Evolutionary conservation across 306 rosid species (phyloP), one percentile per base, ranked within the genome.

Genomic region (Prunus padus): DNA sequence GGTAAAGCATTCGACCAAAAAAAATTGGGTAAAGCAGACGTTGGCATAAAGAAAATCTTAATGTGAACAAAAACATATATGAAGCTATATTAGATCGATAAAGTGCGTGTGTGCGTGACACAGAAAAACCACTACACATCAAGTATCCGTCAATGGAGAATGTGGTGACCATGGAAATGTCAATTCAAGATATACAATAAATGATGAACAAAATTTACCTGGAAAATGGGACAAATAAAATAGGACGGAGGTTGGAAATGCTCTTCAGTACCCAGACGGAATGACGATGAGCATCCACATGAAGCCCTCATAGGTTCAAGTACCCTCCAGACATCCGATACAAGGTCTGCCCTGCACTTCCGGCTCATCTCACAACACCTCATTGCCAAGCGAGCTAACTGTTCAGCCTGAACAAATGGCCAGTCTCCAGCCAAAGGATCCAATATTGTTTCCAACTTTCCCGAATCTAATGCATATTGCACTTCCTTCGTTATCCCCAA

Each of bases 351-450:
- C 61, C 99, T 81, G 72, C 13, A 82, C 78, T 74, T 85, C n/a
- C 88, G 80, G 55, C 79, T 79, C 80, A 85, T 73, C 75, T 88
- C 97, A 37, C 96, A 88, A 54, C 99, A 95, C 79, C 93, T 84
- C 67, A 95, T 72, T 52, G 97, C 99, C 86, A 95, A 72, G 68
- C 64, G 76, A 89, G 83, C 77, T 77, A 92, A 80, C 77, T 86
- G 84, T 66, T 86, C 91, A 12, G 93, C 98, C 77, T 78, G 83
- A 66, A 76, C 93, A 77, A 90, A 69, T 20, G 97, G 97, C 99
- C 97, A 92, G 25, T 88, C 92, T 77, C 99, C 99, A n/a, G 93
- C 97, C 80, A 88, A 89, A 66, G 97, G 93, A 89, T 95, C 99
- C 80, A 95, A 75, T 56, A 90, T 57, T 22, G 77, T 75, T 67